A percentile compares a stretch with the other conserved stretches of the same genome.
Evolutionary conservation across 305 asterid species (phyloP).

Genomic region (Ajuga reptans): DNA sequence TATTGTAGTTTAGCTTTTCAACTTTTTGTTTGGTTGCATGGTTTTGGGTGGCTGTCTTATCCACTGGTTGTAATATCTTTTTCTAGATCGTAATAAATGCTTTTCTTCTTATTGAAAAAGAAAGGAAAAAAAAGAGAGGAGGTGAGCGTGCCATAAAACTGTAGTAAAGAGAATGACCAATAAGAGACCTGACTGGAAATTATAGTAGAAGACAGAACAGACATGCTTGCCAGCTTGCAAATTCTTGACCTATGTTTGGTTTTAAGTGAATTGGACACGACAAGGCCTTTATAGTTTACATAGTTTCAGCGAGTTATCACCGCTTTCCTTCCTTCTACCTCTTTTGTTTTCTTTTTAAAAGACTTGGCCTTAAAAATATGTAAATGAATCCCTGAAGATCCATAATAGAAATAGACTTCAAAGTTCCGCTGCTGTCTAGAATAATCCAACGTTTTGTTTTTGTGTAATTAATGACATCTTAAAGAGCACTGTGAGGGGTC

Average conservation of each 20-base stretch:
- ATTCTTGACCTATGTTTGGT: background rate
- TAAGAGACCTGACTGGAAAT: constrained; percentile 1
- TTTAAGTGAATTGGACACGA: background rate
- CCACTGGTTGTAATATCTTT: background rate
- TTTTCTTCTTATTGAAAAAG: no score
- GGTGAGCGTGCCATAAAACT: background rate
- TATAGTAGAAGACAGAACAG: background rate
- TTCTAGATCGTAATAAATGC: background rate
- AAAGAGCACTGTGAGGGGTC: background rate
- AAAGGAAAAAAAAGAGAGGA: no score
- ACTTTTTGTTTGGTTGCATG: background rate
- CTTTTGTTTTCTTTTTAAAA: background rate
- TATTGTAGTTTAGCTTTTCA: background rate
- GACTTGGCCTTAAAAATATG: background rate
- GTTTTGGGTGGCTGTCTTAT: background rate
- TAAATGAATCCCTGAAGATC: background rate
- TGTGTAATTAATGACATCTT: background rate
- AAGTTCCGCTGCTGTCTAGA: no score
- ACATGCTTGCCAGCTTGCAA: background rate
- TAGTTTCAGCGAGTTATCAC: background rate
- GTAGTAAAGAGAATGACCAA: background rate
- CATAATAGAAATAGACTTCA: background rate
- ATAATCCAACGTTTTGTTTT: background rate
- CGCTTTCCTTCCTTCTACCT: background rate
- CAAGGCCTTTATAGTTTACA: background rate